These are phyloP conservation scores for Gnomoniopsis smithogilvyi DNA, from an alignment of 2,329 filamentous ascomycete species.

Conservation along the genomic window DNA sequence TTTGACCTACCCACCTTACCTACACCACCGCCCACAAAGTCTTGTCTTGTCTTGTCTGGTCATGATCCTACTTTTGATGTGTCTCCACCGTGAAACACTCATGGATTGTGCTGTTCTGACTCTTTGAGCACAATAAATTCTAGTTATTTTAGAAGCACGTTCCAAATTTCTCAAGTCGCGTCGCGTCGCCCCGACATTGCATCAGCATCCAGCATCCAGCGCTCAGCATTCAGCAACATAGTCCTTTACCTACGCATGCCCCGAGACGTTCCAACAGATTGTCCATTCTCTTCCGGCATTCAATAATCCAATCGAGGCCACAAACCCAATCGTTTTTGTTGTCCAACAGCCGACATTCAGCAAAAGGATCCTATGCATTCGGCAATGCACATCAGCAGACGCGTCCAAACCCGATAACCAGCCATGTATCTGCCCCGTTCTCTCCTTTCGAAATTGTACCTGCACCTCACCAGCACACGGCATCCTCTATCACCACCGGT, in stretches of 20 bases:
- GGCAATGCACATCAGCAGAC: constrained; percentile 28
- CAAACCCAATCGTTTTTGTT: background rate
- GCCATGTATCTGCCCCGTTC: constrained; percentile 91
- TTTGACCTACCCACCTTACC: background rate
- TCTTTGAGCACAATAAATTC: background rate
- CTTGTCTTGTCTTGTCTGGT: no score
- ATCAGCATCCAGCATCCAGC: constrained; percentile 2
- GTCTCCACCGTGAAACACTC: background rate
- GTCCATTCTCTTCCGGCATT: background rate
- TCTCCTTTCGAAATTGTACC: constrained; percentile 87
- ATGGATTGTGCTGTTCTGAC: background rate
- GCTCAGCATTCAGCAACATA: background rate
- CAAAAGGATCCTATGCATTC: constrained; percentile 29
- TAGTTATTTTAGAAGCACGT: background rate
- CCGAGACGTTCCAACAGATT: background rate
- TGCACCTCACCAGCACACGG: constrained; percentile 78
- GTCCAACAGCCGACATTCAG: background rate
- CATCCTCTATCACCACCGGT: constrained; percentile 91
- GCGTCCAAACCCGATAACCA: constrained; percentile 26
- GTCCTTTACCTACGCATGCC: background rate
- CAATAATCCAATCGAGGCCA: background rate
- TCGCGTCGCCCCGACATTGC: constrained; percentile 14
- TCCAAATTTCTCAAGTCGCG: constrained; percentile 1
- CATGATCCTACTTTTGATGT: background rate
- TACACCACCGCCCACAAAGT: background rate